Conservation (phyloP, 805 yeast species). For the Lachancea sp. region DNA sequence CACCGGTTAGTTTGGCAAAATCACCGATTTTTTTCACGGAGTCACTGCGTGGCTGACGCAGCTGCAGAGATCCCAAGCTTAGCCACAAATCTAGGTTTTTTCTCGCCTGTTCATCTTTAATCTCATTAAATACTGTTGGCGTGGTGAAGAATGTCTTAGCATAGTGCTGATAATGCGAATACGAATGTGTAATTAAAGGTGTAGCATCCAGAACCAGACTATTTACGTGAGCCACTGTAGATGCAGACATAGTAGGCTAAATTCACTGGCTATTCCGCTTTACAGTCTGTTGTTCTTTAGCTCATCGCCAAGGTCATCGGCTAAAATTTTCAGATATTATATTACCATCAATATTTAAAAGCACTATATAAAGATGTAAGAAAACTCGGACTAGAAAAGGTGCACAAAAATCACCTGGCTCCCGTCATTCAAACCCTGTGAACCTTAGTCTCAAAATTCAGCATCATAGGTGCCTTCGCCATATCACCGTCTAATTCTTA, state of each 20-base stretch:
- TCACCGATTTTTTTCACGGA: conserved; percentile 59
- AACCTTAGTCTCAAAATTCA: too few relatives aligned
- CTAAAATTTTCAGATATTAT: background rate
- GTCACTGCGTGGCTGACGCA: conserved; percentile 71
- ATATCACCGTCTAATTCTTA: too few relatives aligned
- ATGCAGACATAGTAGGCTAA: conserved; percentile 36
- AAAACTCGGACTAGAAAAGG: background rate
- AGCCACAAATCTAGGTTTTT: conserved; percentile 77
- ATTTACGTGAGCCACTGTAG: conserved; percentile 36
- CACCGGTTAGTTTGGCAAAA: conserved; percentile 88
- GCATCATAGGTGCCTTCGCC: too few relatives aligned
- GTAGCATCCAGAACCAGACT: conserved; percentile 87
- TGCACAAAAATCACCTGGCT: background rate
- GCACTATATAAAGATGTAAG: background rate
- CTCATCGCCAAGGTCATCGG: conserved; percentile 7
- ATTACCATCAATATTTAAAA: background rate
- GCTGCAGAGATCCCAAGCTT: conserved; percentile 44
- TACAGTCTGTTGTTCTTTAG: background rate
- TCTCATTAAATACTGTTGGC: conserved; percentile 84
- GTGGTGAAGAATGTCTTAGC: conserved; percentile 79
- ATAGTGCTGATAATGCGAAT: conserved; percentile 59
- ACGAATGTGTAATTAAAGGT: conserved; percentile 83
- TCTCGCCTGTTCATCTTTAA: conserved; percentile 80
- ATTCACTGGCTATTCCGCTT: conserved; percentile 15
- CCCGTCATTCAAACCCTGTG: too few relatives aligned